Evolutionary conservation across 805 yeast genomes (phyloP).

Genomic region (Myxozyma kluyveri): DNA sequence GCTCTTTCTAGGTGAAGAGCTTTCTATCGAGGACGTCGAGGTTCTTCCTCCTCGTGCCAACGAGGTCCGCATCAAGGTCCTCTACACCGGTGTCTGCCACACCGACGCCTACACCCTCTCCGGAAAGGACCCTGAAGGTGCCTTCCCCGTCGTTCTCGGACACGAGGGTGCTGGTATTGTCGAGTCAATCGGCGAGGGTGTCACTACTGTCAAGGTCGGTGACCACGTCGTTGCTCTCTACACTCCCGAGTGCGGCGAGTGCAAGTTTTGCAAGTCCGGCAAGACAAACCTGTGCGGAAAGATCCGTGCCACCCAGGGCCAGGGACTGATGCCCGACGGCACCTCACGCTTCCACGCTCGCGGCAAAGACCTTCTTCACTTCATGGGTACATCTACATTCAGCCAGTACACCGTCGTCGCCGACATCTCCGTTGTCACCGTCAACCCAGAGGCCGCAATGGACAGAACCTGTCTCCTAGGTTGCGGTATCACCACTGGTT

Average conservation of each 20-base stretch:
- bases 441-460: constrained; percentile 76
- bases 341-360: constrained; percentile 79
- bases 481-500: constrained; percentile 98
- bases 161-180: constrained; percentile 99
- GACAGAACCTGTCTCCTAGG: constrained; percentile 91
- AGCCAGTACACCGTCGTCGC: constrained; percentile 98
- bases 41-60: constrained; percentile 95
- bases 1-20: constrained; percentile 44
- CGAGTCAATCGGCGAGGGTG: constrained; percentile 93
- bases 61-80: constrained; percentile 89
- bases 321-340: constrained; percentile 98
- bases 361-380: constrained; percentile 83
- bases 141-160: constrained; percentile 86
- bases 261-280: constrained; percentile 91
- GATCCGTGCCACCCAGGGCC: constrained; percentile 96
- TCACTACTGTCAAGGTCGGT: constrained; percentile 83
- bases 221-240: constrained; percentile 91
- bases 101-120: constrained; percentile 96
- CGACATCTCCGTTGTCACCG: constrained; percentile 92
- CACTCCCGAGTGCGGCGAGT: constrained; percentile 94
- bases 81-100: constrained; percentile 93
- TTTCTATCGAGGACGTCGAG: constrained; percentile 79
- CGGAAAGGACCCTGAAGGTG: constrained; percentile 95
- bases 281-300: constrained; percentile 96
- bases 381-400: constrained; percentile 98